phyloP scores from a whole-genome alignment of 768 basidiomycete genomes.

The Amanita pseudoporphyria region DNA sequence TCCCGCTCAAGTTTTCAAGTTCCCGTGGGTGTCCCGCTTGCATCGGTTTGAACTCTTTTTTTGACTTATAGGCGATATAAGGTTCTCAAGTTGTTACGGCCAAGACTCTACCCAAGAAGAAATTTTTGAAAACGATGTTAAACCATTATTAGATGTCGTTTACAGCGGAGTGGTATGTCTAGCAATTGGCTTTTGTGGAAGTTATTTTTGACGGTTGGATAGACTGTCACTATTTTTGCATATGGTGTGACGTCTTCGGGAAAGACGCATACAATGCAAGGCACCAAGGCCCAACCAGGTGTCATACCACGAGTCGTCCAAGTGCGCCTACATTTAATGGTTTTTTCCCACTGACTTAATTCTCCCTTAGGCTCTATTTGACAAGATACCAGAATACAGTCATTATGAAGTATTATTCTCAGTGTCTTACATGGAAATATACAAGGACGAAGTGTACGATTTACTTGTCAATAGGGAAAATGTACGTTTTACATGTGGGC shows the following conservation, averaged over 20 bases:
- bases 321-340: conserved; percentile 26
- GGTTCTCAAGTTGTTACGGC: conserved; percentile 72
- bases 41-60: not conserved
- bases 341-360: not conserved
- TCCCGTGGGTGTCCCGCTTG: conserved; percentile 42
- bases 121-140: conserved; percentile 69
- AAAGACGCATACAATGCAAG: conserved; percentile 93
- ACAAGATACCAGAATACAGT: conserved; percentile 27
- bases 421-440: conserved; percentile 83
- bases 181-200: not conserved
- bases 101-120: conserved; percentile 61
- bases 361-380: conserved; percentile 45
- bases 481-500: conserved; percentile 26
- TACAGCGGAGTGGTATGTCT: conserved; percentile 62
- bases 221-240: conserved; percentile 85
- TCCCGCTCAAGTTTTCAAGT: conserved; percentile 61
- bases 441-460: conserved; percentile 88
- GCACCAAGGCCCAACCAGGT: conserved; percentile 60
- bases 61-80: conserved; percentile 17
- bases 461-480: conserved; percentile 65
- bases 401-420: conserved; percentile 36
- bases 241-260: conserved; percentile 90
- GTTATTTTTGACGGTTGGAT: conserved; percentile 2
- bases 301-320: conserved; percentile 79
- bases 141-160: conserved; percentile 69